Base-by-base conservation (phyloP, 495 filamentous ascomycete species). In the Penicillium silybi region DNA sequence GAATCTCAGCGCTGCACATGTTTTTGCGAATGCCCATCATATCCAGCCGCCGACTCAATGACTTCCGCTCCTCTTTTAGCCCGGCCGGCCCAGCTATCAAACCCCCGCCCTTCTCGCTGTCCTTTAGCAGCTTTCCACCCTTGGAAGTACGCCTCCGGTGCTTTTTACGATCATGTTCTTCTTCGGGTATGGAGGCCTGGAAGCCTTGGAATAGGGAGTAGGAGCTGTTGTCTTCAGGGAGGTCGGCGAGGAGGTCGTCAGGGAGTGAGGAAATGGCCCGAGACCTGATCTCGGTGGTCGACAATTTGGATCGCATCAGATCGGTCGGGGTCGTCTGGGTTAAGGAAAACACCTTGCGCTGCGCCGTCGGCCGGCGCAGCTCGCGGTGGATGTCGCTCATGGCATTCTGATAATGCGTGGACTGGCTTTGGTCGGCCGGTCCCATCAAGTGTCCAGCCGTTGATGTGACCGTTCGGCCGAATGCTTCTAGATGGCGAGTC, bases 141-240 rank as follows among this genome's bases (percentile, higher is more conserved):
- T 87, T 84, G n/a, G 87, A 86, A 22, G 75, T 73, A 25, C 80
- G 81, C 62, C 87, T 78, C 50, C 83, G 76, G 69, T 91, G 87
- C 64, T 82, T 84, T 67, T 85, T 85, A 48, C 79, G 78, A 29
- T 84, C 80, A 41, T 64, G 70, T 38, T 82, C 78, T 42, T 84
- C 77, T 47, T 97, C 90, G 25, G 92, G 91, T 50, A 95, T 72
- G 45, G 85, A 88, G 26, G 92, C 95, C 71, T 95, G 84, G 62
- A 99, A 99, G 55, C 95, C 93, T 70, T 99, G 87, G 67, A 99
- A 97, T 6, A 99, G 76, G 10, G 90, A 96, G 70, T 93, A 99
- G 20, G 82, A 73, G 67, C 88, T 93, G 41, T 83, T 83, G 57
- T 84, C 81, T 53, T 95, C 89, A 57, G 93, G 93, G 27, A 97